Base-by-base conservation (phyloP, 2,329 filamentous ascomycete genomes). In the Botrytis fabae region DNA sequence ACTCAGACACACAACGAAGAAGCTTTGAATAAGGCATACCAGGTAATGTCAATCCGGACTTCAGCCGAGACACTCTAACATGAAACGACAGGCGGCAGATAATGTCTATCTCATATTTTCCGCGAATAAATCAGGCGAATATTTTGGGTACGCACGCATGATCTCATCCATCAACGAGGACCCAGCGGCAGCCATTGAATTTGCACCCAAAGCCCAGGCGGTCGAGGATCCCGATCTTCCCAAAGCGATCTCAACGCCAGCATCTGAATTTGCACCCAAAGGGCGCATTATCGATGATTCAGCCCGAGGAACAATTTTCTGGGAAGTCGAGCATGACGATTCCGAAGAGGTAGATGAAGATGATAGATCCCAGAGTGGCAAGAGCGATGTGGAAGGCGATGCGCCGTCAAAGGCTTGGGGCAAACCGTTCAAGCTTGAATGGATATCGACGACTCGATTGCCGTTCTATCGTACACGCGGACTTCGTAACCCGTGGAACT, bases 61-160 rank as follows among this genome's bases (percentile, higher is more conserved):
- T n/a, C 63, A 44, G 38, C 59, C 74, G 75, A 71, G 74, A 69
- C 74, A 46, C 57, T 70, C 70, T 73, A 69, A 76, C 20, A 42
- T 57, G 40, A 14, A 20, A 32, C 65, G 70, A 72, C 75, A 97
- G 94, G 85, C 86, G 16, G 89, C 91, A 22, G 93, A 97, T 70
- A 93, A 92, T 78, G 95, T 98, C 1, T 98, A 95, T 79, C 85
- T 98, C 44, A 89, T 98, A 22, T 98, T 98, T 81, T 98, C 95
- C 1, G 95, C 95, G 20, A 98, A 98, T 82, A 98, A 98, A 80
- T 98, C 95, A 0, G 95, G 95, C 20, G 95, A 98, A 82, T 98
- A 98, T 80, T 98, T 96, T 83, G 95, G 95, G 32, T 98, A 97
- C 80, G 95, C 95, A 32, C 90, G 92, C 54, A 98, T 98, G 95